Conservation (phyloP, 371 early-diverging fungal genomes). For the Funneliformis caledonium region DNA sequence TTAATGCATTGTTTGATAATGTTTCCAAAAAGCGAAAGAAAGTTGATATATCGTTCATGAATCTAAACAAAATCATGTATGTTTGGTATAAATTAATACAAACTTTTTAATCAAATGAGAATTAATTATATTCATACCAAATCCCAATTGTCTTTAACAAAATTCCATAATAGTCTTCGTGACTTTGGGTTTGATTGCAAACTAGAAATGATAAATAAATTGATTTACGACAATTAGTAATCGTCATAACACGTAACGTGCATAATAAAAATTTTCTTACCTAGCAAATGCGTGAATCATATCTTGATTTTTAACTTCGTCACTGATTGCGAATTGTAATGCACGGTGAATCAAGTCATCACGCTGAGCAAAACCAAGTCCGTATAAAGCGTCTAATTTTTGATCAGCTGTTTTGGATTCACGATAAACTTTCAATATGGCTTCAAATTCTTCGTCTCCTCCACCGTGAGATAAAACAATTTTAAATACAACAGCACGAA, state of each 20-base stretch:
- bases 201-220: conserved; percentile 43
- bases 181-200: conserved; percentile 65
- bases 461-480: conserved; percentile 73
- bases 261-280: conserved; percentile 34
- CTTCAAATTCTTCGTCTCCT: conserved; percentile 76
- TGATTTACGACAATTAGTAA: conserved; percentile 38
- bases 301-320: conserved; percentile 84
- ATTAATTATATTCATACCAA: conserved; percentile 49
- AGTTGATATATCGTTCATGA: conserved; percentile 67
- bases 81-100: no score
- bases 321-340: conserved; percentile 70
- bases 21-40: conserved; percentile 76
- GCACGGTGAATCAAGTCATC: conserved; percentile 60
- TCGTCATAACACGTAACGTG: neutral
- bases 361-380: conserved; percentile 75
- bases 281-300: conserved; percentile 50
- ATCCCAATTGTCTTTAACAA: conserved; percentile 76
- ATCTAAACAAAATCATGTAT: neutral
- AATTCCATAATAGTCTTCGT: conserved; percentile 78
- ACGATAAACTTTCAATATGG: conserved; percentile 73
- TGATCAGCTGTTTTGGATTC: conserved; percentile 74
- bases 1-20: conserved; percentile 70
- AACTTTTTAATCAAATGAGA: no score
- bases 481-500: conserved; percentile 80
- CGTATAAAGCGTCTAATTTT: conserved; percentile 74